phyloP scores from a whole-genome alignment of 192 early-diverging fungal genomes.

The Podila verticillata region DNA sequence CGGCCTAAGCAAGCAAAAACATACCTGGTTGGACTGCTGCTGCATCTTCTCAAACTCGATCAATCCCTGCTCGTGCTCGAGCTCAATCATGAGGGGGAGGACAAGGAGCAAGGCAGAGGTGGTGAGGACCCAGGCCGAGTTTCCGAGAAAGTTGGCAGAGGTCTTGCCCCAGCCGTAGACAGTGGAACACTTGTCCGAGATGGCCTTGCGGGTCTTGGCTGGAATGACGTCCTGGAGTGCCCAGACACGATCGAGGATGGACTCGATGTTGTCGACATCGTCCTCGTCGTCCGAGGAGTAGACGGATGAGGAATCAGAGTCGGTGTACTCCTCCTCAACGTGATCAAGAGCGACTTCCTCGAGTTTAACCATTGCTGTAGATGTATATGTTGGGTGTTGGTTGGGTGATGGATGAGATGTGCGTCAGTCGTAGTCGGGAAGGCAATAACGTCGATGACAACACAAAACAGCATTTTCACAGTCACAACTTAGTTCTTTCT shows the following conservation, averaged over 20 bases:
- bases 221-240: constrained; percentile 92
- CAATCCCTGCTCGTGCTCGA: constrained; percentile 87
- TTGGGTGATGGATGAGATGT: background rate
- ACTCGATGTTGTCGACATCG: constrained; percentile 73
- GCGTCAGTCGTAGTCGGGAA: background rate
- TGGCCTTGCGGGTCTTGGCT: constrained; percentile 69
- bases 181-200: constrained; percentile 63
- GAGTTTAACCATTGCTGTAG: constrained; percentile 57
- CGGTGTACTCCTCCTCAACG: constrained; percentile 54
- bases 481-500: too few relatives aligned
- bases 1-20: background rate
- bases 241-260: constrained; percentile 78
- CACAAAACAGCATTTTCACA: too few relatives aligned
- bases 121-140: constrained; percentile 88
- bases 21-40: constrained; percentile 41
- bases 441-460: too few relatives aligned
- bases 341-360: constrained; percentile 63
- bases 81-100: constrained; percentile 86
- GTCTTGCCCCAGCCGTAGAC: constrained; percentile 67
- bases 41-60: constrained; percentile 80
- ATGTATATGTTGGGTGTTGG: background rate
- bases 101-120: constrained; percentile 85
- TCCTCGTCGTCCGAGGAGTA: constrained; percentile 72
- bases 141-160: constrained; percentile 74
- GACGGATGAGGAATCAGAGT: constrained; percentile 65